These are phyloP conservation scores for Peniophora sp. DNA, from an alignment of 1,284 basidiomycete species.

Conservation along the genomic window DNA sequence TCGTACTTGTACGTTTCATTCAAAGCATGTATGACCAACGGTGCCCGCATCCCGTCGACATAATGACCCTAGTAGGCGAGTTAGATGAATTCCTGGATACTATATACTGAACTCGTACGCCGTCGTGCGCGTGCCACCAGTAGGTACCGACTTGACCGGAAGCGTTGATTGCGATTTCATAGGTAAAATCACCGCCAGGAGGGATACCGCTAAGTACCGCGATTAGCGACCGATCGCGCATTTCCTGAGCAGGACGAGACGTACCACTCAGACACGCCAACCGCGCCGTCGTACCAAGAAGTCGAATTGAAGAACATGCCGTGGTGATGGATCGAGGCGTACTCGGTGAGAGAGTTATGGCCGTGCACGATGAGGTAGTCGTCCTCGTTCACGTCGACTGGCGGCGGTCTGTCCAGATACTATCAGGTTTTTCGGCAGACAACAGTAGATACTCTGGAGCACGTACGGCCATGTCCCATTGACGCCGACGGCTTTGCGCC, in stretches of 20 bases:
- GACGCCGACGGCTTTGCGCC: slow-evolving; percentile 76
- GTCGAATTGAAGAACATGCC: slow-evolving; percentile 90
- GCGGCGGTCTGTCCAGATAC: slow-evolving; percentile 58
- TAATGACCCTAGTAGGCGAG: slow-evolving; percentile 62
- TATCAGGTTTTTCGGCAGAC: slow-evolving; percentile 1
- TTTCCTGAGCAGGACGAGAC: too few species aligned
- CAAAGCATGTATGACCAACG: slow-evolving; percentile 66
- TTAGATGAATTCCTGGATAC: too few species aligned
- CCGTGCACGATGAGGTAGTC: slow-evolving; percentile 76
- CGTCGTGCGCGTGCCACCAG: slow-evolving; percentile 75
- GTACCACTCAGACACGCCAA: slow-evolving; percentile 79
- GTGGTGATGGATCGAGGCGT: slow-evolving; percentile 75
- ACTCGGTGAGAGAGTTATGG: slow-evolving; percentile 58
- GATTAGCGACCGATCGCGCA: not conserved
- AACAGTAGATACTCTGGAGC: not conserved
- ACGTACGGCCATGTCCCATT: slow-evolving; percentile 90
- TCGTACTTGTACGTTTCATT: slow-evolving; percentile 72
- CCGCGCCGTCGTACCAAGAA: slow-evolving; percentile 85
- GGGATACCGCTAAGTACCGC: slow-evolving; percentile 89
- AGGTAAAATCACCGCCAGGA: slow-evolving; percentile 64
- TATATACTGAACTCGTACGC: not conserved
- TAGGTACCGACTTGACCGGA: slow-evolving; percentile 80
- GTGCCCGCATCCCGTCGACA: slow-evolving; percentile 77
- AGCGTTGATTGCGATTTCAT: slow-evolving; percentile 69
- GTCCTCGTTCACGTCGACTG: slow-evolving; percentile 61